phyloP scores from a whole-genome alignment of 495 filamentous ascomycete genomes.

The Xylaria flabelliformis region DNA sequence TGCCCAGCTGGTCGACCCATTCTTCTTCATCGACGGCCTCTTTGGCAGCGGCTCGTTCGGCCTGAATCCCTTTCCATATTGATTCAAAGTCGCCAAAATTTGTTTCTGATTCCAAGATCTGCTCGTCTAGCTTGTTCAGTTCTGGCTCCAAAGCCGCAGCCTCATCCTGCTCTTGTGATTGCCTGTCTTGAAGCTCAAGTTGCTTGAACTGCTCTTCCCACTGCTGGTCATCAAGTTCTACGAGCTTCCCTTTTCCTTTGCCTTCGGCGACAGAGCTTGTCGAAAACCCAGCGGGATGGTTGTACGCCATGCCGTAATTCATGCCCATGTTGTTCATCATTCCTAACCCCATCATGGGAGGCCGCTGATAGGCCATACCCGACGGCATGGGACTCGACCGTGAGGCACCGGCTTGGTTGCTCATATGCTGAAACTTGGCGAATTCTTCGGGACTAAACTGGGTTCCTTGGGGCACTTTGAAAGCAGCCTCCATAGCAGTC shows the following conservation, averaged over 20 bases:
- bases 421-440: slow-evolving; percentile 78
- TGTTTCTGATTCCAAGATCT: slow-evolving; percentile 59
- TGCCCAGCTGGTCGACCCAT: slow-evolving; percentile 68
- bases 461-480: slow-evolving; percentile 62
- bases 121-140: slow-evolving; percentile 81
- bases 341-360: slow-evolving; percentile 50
- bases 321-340: slow-evolving; percentile 57
- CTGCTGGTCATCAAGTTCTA: slow-evolving; percentile 89
- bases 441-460: slow-evolving; percentile 88
- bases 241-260: slow-evolving; percentile 86
- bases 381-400: slow-evolving; percentile 53
- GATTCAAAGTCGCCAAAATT: slow-evolving; percentile 85
- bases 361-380: slow-evolving; percentile 38
- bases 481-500: slow-evolving; percentile 80
- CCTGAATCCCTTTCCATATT: slow-evolving; percentile 85
- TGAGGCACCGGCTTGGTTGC: slow-evolving; percentile 56
- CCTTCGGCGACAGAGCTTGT: slow-evolving; percentile 46
- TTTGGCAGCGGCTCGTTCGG: slow-evolving; percentile 76
- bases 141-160: slow-evolving; percentile 84
- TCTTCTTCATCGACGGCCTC: slow-evolving; percentile 70
- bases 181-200: slow-evolving; percentile 75
- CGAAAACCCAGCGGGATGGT: slow-evolving; percentile 58
- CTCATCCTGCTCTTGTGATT: slow-evolving; percentile 65
- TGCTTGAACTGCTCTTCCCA: slow-evolving; percentile 97
- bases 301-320: slow-evolving; percentile 53